Conservation (phyloP, 805 yeast genomes). For the Metschnikowia dekortorum region DNA sequence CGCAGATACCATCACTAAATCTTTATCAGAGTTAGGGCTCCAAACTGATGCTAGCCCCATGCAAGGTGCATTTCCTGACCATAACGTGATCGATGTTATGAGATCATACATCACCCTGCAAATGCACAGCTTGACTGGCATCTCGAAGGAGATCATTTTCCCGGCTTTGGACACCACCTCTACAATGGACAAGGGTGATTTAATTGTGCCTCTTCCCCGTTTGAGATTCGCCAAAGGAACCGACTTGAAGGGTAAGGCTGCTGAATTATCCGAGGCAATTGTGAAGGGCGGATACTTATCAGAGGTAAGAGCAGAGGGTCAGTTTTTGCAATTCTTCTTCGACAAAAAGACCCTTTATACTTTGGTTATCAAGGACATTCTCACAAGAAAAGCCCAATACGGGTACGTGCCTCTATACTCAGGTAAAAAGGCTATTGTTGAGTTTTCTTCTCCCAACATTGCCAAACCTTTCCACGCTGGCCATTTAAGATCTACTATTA, state of each 20-base stretch:
- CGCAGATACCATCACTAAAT: constrained; percentile 29
- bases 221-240: constrained; percentile 65
- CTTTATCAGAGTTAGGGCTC: constrained; percentile 35
- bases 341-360: constrained; percentile 60
- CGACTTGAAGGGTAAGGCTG: constrained; percentile 68
- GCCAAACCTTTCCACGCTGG: constrained; percentile 99
- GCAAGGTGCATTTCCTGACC: constrained; percentile 67
- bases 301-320: constrained; percentile 78
- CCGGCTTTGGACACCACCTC: constrained; percentile 86
- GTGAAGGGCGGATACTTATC: constrained; percentile 66
- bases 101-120: constrained; percentile 86
- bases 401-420: constrained; percentile 75
- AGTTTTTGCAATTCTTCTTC: constrained; percentile 87
- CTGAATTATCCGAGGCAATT: constrained; percentile 74
- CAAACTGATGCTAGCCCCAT: constrained; percentile 38
- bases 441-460: constrained; percentile 95
- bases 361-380: constrained; percentile 64
- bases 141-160: constrained; percentile 62
- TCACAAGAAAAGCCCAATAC: constrained; percentile 55
- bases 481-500: constrained; percentile 94
- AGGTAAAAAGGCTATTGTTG: constrained; percentile 66
- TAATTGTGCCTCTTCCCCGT: constrained; percentile 89
- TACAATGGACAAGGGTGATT: constrained; percentile 86
- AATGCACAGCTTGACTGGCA: constrained; percentile 67
- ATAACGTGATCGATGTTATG: constrained; percentile 80